phyloP scores from a whole-genome alignment of 768 basidiomycete genomes.

The Coprinopsis cinerea region DNA sequence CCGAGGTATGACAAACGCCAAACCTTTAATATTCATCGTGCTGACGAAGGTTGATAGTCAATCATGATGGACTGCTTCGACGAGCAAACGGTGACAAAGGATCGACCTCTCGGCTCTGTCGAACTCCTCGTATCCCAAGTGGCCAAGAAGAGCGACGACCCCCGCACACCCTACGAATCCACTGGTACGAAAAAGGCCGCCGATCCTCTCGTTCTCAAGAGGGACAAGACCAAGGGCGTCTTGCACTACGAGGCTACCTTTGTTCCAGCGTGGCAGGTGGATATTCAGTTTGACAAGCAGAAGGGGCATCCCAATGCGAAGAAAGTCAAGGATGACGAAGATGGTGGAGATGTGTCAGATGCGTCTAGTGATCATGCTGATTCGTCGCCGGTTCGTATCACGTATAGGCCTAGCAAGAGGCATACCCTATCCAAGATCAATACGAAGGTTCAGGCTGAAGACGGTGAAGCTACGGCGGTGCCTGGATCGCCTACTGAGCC shows the following conservation, averaged over 20 bases:
- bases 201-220: slow-evolving; percentile 68
- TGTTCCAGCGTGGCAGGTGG: slow-evolving; percentile 71
- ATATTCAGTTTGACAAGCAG: slow-evolving; percentile 66
- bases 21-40: neutral
- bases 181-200: slow-evolving; percentile 54
- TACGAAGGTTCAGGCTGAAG: neutral
- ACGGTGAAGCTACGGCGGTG: neutral
- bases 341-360: slow-evolving; percentile 21
- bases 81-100: slow-evolving; percentile 89
- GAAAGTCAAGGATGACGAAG: slow-evolving; percentile 13
- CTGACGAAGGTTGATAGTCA: slow-evolving; percentile 12
- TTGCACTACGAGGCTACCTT: slow-evolving; percentile 84
- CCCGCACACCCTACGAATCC: slow-evolving; percentile 60
- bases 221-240: slow-evolving; percentile 65
- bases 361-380: slow-evolving; percentile 30
- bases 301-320: slow-evolving; percentile 20
- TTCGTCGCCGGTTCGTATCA: slow-evolving; percentile 31
- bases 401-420: slow-evolving; percentile 25
- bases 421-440: slow-evolving; percentile 10
- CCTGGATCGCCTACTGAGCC: neutral
- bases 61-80: slow-evolving; percentile 89
- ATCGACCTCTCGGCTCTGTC: slow-evolving; percentile 85
- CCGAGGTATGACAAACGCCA: slow-evolving; percentile 39
- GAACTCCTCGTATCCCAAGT: slow-evolving; percentile 70
- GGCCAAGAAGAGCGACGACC: slow-evolving; percentile 47